Evolutionary conservation across 2,329 filamentous ascomycete species (phyloP).

Genomic region (Macrophomina pseudophaseolina): DNA sequence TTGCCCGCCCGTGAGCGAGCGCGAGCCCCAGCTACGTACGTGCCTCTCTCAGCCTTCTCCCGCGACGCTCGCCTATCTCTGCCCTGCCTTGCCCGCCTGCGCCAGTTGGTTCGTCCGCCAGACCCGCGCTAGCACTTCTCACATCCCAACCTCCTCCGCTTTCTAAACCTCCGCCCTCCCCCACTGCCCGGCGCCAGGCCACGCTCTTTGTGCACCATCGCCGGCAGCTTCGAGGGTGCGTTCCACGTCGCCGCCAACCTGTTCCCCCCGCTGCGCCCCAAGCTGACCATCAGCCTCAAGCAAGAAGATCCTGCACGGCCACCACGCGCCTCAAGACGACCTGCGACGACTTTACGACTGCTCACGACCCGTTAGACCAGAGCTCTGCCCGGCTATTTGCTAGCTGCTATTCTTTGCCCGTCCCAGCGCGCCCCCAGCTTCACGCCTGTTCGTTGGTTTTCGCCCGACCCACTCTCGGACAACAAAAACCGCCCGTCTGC

Average conservation of each 20-base stretch:
- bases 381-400: constrained; percentile 24
- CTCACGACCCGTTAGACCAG: constrained; percentile 25
- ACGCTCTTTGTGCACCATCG: constrained; percentile 32
- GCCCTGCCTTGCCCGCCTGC: background rate
- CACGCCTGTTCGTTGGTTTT: constrained; percentile 20
- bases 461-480: constrained; percentile 22
- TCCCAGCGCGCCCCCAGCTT: constrained; percentile 23
- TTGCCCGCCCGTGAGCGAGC: constrained; percentile 9
- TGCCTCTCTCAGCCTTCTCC: constrained; percentile 30
- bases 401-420: constrained; percentile 25
- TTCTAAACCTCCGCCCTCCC: constrained; percentile 34
- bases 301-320: constrained; percentile 25
- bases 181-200: constrained; percentile 36
- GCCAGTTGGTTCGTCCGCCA: constrained; percentile 35
- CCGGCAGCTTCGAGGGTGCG: constrained; percentile 31
- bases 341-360: constrained; percentile 27
- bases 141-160: constrained; percentile 50
- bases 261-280: constrained; percentile 1
- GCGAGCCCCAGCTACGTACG: constrained; percentile 9
- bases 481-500: constrained; percentile 24
- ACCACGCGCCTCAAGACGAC: constrained; percentile 1
- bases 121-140: constrained; percentile 41
- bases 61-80: constrained; percentile 44
- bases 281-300: constrained; percentile 12
- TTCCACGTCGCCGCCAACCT: constrained; percentile 3